Conservation (phyloP, 208 protist species). For the Trypanosoma brucei region DNA sequence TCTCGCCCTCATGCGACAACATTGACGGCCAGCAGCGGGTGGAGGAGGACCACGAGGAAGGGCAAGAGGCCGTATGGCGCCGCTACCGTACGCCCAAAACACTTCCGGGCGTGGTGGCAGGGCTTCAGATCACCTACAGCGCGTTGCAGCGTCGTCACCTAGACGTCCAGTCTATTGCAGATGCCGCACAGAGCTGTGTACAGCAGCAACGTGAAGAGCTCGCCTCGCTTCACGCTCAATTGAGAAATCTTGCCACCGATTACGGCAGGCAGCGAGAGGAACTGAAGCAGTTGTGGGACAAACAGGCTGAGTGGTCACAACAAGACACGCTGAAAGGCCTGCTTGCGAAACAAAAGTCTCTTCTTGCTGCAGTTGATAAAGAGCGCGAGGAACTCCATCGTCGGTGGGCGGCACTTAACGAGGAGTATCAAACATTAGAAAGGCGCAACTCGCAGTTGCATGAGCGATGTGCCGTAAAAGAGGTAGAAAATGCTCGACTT, state of each 20-base stretch:
- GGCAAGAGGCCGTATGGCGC: background rate
- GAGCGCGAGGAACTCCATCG: constrained; percentile 51
- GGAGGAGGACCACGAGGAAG: background rate
- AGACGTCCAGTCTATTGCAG: background rate
- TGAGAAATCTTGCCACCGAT: constrained; percentile 8
- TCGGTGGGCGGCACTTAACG: constrained; percentile 46
- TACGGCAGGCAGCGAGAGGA: constrained; percentile 33
- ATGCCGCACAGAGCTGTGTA: constrained; percentile 1
- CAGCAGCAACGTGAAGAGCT: constrained; percentile 11
- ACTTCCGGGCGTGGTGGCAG: constrained; percentile 11
- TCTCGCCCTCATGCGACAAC: background rate
- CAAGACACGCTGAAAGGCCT: constrained; percentile 51
- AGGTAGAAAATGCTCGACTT: constrained; percentile 62
- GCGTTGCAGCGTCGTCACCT: constrained; percentile 6
- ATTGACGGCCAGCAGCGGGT: background rate
- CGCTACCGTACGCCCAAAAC: constrained; percentile 13
- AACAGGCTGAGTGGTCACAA: constrained; percentile 10
- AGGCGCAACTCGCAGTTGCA: constrained; percentile 67
- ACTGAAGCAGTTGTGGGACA: constrained; percentile 31
- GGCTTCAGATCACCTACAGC: constrained; percentile 14
- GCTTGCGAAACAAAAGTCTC: constrained; percentile 44
- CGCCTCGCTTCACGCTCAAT: background rate
- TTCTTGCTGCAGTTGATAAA: constrained; percentile 42
- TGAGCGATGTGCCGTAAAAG: constrained; percentile 66
- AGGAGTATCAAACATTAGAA: constrained; percentile 66